These are phyloP conservation scores for Sphaerulina vaccinii DNA, from an alignment of 2,329 filamentous ascomycete species.

Conservation along the genomic window DNA sequence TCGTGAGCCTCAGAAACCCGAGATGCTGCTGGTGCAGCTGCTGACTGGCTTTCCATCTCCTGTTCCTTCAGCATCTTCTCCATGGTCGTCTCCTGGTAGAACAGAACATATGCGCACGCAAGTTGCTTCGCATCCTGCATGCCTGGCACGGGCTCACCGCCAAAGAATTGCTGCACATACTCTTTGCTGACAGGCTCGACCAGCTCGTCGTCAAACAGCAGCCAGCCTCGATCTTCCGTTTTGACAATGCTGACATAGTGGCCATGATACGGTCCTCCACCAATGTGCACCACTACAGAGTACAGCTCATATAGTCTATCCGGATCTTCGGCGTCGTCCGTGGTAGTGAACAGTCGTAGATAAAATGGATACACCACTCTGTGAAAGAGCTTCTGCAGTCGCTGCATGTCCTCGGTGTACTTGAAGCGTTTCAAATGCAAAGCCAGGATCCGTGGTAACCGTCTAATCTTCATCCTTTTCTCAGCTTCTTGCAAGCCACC, in stretches of 20 bases:
- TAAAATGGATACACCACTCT: constrained; percentile 96
- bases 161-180: constrained; percentile 96
- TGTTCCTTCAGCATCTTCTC: constrained; percentile 73
- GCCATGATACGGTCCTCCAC: constrained; percentile 92
- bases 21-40: constrained; percentile 45
- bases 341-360: constrained; percentile 94
- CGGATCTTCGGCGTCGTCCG: constrained; percentile 88
- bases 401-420: constrained; percentile 92
- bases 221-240: constrained; percentile 91
- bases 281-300: constrained; percentile 95
- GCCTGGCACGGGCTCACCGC: constrained; percentile 62
- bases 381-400: constrained; percentile 94
- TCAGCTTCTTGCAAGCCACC: constrained; percentile 96
- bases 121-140: constrained; percentile 57
- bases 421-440: constrained; percentile 97
- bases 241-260: constrained; percentile 99
- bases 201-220: constrained; percentile 97
- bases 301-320: constrained; percentile 96
- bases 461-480: constrained; percentile 99
- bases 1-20: constrained; percentile 41
- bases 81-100: constrained; percentile 87
- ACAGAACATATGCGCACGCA: constrained; percentile 93
- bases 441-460: constrained; percentile 84
- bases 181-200: constrained; percentile 96
- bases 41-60: constrained; percentile 68